Evolutionary conservation across 148 eudicot species (phyloP), one percentile per base, ranked within the genome.

Genomic region (Camellia lanceoleosa): DNA sequence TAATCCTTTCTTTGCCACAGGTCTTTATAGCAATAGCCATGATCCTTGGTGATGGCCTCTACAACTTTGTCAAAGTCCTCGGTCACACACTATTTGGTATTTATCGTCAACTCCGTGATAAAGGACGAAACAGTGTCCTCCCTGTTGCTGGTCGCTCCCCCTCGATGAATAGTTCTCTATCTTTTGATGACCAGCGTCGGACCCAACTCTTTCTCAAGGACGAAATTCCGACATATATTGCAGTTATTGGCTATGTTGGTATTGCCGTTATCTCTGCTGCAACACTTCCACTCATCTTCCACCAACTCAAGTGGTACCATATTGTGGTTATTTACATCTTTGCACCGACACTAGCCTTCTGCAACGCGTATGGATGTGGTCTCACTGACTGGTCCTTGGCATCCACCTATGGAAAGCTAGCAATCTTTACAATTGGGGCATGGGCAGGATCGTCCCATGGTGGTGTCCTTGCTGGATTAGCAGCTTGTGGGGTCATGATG

Each of bases 361-460:
- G 98, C 81, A 95, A 93, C 74, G 93, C 98, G 10, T 95, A 95
- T 49, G 98, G 98, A 0, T 86, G 90, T 73, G 97, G 98, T n/a
- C 91, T 95, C 18, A 95, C 97, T 0, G 98, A 95, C 80, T 93
- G 93, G 94, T 88, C 94, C 61, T 64, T 93, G 47, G 97, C 92
- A 8, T 90, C 97, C 1, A 91, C 98, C 38, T 94, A 94, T 20
- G 97, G 97, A 7, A 92, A 90, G 81, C 80, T 94, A 13, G 95
- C 90, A 1, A 91, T 91, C 76, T 94, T 94, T 47, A 77, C 81
- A 7, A 86, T 92, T 23, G 97, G 97, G 6, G 91, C 95, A 20
- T 92, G 97, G 97, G 98, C 91, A 3, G 96, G 94, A 47, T 79
- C 90, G 10, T 75, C 87, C 3, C 82, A 88, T 9, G 94, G 92